Base-by-base conservation (phyloP, 108 stramenopile species). In the Cylindrotheca fusiformis region DNA sequence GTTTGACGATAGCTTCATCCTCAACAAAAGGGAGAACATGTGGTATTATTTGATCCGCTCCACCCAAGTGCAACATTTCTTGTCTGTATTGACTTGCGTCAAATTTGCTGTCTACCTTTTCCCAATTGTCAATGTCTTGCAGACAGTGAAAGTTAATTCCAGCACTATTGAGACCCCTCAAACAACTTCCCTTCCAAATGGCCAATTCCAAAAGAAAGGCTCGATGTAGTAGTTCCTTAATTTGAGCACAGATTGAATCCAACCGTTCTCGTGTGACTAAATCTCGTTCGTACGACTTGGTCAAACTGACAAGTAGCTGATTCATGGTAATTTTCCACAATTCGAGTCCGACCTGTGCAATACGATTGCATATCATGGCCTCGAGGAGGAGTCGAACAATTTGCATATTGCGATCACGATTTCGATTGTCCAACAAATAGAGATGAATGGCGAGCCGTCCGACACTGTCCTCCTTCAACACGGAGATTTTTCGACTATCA, bases 391-490 rank as follows among this genome's bases (percentile, higher is more conserved):
- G 30, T 60, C 67, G 55, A 4, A 71, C 32, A 14, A 74, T 58
- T 1, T 56, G 58, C n/a, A 77, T 22, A 45, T 41, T 14, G 2
- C 49, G 31, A 8, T 12, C 4, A n/a, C 5, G 20, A 51, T 28
- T 28, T 30, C 24, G 31, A 32, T 83, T 69, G 2, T 56, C 59
- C 19, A 86, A 52, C 23, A 78, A 67, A 24, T 73, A 78, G 32
- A 86, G 52, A 72, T 86, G 85, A 24, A 86, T 50, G 1, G 85
- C 81, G 18, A 86, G 57, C 12, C 84, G 72, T 25, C 76, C 84
- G 1, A 70, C 72, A 50, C 62, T 66, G 31, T 86, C 84, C 33
- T 50, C 72, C 14, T 55, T 32, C 65, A 86, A 59, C 8, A 80
- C 75, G 2, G 80, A 66, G 19, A 52, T 41, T 32, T 76, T 78